Conservation (phyloP, 108 stramenopile species). For the Parietichytrium sp. region DNA sequence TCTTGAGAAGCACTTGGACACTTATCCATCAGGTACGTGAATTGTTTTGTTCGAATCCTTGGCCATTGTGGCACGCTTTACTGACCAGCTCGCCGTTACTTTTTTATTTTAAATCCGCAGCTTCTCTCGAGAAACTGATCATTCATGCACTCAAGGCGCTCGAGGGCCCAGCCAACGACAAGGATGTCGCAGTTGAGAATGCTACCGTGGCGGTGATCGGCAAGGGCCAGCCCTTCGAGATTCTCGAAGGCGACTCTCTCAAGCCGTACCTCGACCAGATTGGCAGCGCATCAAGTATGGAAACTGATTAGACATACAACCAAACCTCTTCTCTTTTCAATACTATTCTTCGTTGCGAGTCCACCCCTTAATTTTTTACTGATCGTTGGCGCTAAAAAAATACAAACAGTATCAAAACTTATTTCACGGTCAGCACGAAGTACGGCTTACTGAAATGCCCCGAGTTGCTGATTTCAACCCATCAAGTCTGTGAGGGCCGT, state of each 20-base stretch:
- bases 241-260: constrained; percentile 39
- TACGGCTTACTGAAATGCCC: too few relatives aligned
- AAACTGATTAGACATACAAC: too few relatives aligned
- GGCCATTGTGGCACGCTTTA: neutral
- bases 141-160: constrained; percentile 90
- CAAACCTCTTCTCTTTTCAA: too few relatives aligned
- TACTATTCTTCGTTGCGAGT: too few relatives aligned
- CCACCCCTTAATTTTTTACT: too few relatives aligned
- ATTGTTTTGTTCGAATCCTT: neutral
- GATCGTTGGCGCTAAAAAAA: too few relatives aligned
- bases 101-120: neutral
- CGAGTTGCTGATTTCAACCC: too few relatives aligned
- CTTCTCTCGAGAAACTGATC: constrained; percentile 77
- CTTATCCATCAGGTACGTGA: constrained; percentile 40
- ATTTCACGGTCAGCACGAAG: too few relatives aligned
- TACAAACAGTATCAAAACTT: too few relatives aligned
- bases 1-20: constrained; percentile 79
- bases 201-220: constrained; percentile 66
- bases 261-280: constrained; percentile 45
- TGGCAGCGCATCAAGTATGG: neutral
- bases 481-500: too few relatives aligned
- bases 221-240: constrained; percentile 2
- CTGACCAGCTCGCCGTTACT: neutral
- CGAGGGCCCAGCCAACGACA: constrained; percentile 84
- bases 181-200: constrained; percentile 82